Evolutionary conservation across 345 rosid genomes (phyloP).

Genomic region (Orychophragmus violaceus): DNA sequence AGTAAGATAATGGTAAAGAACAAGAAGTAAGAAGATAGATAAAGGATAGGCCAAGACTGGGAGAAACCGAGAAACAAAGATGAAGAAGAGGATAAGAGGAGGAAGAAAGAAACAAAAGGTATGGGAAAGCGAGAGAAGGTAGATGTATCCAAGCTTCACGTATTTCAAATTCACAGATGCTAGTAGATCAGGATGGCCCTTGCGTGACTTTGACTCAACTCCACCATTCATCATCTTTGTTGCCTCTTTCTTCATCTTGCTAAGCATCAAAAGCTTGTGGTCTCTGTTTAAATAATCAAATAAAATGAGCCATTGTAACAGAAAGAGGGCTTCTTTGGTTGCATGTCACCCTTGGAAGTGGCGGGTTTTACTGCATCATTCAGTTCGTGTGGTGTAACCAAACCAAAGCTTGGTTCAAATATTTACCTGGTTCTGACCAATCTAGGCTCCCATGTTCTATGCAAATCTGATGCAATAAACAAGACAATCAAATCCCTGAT

Average conservation of each 20-base stretch:
- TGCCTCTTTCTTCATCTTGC: slow-evolving; percentile 34
- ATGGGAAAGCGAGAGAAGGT: slow-evolving; percentile 40
- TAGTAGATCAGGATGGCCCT: slow-evolving; percentile 45
- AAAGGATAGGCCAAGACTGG: slow-evolving; percentile 28
- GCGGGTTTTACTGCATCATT: slow-evolving; percentile 27
- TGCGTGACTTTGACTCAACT: slow-evolving; percentile 38
- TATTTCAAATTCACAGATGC: slow-evolving; percentile 51
- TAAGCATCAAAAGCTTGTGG: slow-evolving; percentile 12
- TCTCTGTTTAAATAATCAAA: slow-evolving; percentile 11
- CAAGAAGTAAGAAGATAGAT: slow-evolving; percentile 28
- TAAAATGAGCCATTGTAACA: slow-evolving; percentile 17
- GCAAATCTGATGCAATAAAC: not conserved
- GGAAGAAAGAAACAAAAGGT: slow-evolving; percentile 27
- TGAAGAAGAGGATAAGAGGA: slow-evolving; percentile 31
- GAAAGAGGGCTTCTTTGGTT: slow-evolving; percentile 29
- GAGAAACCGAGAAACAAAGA: slow-evolving; percentile 31
- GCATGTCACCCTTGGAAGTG: slow-evolving; percentile 30
- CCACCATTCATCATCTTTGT: slow-evolving; percentile 51
- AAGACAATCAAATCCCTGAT: not conserved
- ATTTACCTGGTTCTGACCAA: not conserved
- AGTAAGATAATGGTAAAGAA: slow-evolving; percentile 35
- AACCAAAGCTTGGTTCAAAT: slow-evolving; percentile 14
- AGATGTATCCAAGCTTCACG: slow-evolving; percentile 55
- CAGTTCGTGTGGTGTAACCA: slow-evolving; percentile 19
- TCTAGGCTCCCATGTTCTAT: not conserved